These are phyloP conservation scores for Rhizodiscina lignyota DNA, from an alignment of 495 filamentous ascomycete genomes.

Conservation along the genomic window DNA sequence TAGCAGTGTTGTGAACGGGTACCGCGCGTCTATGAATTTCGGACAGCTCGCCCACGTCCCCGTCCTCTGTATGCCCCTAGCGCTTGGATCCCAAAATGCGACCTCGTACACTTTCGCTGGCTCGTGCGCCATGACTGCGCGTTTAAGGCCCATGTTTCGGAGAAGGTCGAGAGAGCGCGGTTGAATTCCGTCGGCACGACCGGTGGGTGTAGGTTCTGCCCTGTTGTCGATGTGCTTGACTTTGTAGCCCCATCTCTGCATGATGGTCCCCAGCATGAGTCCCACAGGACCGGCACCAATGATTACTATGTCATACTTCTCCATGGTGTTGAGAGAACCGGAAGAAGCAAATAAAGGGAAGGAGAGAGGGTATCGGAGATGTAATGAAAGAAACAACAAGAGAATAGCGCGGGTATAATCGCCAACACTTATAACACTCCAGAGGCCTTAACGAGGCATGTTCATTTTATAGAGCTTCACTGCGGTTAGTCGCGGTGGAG, in stretches of 20 bases:
- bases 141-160: constrained; percentile 50
- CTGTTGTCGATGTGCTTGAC: constrained; percentile 55
- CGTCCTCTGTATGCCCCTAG: constrained; percentile 38
- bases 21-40: constrained; percentile 47
- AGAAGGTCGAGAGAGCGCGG: constrained; percentile 52
- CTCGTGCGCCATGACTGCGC: constrained; percentile 43
- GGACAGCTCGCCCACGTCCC: constrained; percentile 49
- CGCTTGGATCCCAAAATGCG: constrained; percentile 45
- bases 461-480: no score
- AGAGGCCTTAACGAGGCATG: no score
- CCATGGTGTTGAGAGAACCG: no score
- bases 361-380: no score
- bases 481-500: no score
- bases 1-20: constrained; percentile 47
- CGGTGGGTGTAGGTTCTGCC: constrained; percentile 42
- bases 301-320: constrained; percentile 60
- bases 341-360: no score
- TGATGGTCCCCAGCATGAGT: constrained; percentile 69
- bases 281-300: constrained; percentile 83
- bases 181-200: constrained; percentile 64
- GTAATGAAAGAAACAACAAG: no score
- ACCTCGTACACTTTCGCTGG: constrained; percentile 53
- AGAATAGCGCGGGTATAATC: no score
- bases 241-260: constrained; percentile 50
- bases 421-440: no score